Evolutionary conservation across 2,329 filamentous ascomycete species (phyloP), one percentile per base, ranked within the genome.

Genomic region (Fusarium sp.): DNA sequence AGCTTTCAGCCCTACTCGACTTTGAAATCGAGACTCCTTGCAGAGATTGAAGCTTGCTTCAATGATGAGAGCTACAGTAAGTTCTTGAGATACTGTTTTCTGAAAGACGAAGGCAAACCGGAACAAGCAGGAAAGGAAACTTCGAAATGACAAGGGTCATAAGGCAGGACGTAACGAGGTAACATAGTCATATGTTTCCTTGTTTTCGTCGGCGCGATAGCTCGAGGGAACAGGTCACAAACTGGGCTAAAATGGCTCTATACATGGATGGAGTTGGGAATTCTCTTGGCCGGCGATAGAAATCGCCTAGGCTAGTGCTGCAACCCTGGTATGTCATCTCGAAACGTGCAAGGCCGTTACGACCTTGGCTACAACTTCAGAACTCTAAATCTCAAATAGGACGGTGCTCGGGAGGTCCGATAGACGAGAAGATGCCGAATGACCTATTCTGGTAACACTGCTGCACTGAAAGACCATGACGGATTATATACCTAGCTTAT

Each of bases 1-100:
- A 8, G 52, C 1, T 75, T 64, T 20, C 48, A 62, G 20, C 74
- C 74, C 3, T 75, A 68, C 24, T 56, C 68, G 5, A 70, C 62
- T 12, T 30, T 75, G 5, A 58, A 62, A 30, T 20, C 55, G 9
- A 62, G 73, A 16, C 52, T 75, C 0, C 48, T 71, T 7, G 22
- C 63, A 5, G 69, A 55, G 12, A 45, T 72, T 18, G 29, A 20
- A 9, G 30, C 24, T 24, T 55, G 25, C 15, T 62, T 32, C 29
- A 43, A 30, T 5, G 32, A 44, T 22, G 24, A 8, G 34, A 38
- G 34, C 18, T 38, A 38, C 6, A 9, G 6, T n/a, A 38, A 38
- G 34, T 38, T 38, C 6, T 7, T 38, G 34, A 38, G 34, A 38
- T 38, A 38, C 10, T 38, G 34, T n/a, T 38, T n/a, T 38, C 34